Conservation (phyloP, 2,329 filamentous ascomycete species). For the Fusarium chuoi region DNA sequence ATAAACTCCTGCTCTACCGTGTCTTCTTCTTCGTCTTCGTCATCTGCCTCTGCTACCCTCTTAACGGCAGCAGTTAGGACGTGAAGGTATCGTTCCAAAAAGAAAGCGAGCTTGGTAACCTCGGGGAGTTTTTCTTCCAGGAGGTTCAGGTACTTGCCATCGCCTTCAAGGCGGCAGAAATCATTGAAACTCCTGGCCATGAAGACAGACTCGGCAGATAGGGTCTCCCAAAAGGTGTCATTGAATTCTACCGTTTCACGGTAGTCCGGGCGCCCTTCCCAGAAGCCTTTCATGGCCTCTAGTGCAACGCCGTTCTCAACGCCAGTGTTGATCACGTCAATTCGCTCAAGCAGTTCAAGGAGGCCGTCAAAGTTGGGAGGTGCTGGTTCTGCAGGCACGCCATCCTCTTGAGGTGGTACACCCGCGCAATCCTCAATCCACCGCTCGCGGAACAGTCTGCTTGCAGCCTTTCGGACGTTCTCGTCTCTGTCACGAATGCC, state of each 20-base stretch:
- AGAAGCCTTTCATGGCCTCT: conserved; percentile 95
- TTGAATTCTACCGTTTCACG: conserved; percentile 77
- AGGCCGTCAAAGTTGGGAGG: conserved; percentile 83
- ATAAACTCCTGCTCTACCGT: conserved; percentile 93
- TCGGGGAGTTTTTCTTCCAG: conserved; percentile 95
- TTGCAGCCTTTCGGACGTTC: conserved; percentile 90
- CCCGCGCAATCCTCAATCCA: conserved; percentile 97
- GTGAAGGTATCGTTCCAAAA: conserved; percentile 82
- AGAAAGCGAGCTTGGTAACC: conserved; percentile 89
- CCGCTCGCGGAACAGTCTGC: conserved; percentile 89
- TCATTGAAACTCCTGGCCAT: conserved; percentile 94
- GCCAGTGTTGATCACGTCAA: conserved; percentile 91
- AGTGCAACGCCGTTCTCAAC: conserved; percentile 90
- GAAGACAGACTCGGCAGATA: conserved; percentile 88
- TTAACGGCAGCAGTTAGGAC: conserved; percentile 73
- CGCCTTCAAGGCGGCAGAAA: conserved; percentile 81
- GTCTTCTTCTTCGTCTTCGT: conserved; percentile 79
- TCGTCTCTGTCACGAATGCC: conserved; percentile 94
- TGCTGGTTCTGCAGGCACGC: conserved; percentile 65
- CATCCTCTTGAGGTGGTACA: conserved; percentile 67
- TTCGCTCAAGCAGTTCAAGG: conserved; percentile 89
- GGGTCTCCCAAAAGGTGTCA: conserved; percentile 81
- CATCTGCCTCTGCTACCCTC: conserved; percentile 60
- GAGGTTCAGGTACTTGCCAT: conserved; percentile 78
- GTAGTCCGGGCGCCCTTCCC: conserved; percentile 90